phyloP scores from a whole-genome alignment of 108 stramenopile genomes.

The Mayamaea pseudoterrestris region DNA sequence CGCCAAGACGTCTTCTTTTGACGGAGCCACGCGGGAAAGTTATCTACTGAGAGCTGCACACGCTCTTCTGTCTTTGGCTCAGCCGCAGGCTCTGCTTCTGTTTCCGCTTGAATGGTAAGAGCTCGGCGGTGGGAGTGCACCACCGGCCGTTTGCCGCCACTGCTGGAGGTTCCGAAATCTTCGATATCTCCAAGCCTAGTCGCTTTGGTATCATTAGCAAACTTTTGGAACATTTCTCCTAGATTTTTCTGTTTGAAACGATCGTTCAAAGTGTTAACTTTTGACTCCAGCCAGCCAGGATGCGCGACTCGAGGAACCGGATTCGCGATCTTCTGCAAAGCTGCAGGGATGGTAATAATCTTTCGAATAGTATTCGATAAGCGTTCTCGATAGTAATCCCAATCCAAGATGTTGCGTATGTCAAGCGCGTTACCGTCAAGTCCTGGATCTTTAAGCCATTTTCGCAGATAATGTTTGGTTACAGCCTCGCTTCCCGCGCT shows the following conservation, averaged over 20 bases:
- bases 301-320: slow-evolving; percentile 91
- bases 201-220: neutral
- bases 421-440: slow-evolving; percentile 81
- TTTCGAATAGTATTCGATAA: slow-evolving; percentile 95
- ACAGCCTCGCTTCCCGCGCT: slow-evolving; percentile 70
- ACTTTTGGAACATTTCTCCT: slow-evolving; percentile 1
- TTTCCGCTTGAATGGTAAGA: slow-evolving; percentile 2
- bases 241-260: slow-evolving; percentile 83
- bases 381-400: slow-evolving; percentile 95
- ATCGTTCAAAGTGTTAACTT: slow-evolving; percentile 78
- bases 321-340: slow-evolving; percentile 88
- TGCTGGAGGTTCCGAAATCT: slow-evolving; percentile 36
- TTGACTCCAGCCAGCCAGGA: slow-evolving; percentile 90
- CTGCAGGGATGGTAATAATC: slow-evolving; percentile 99
- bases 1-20: slow-evolving; percentile 85
- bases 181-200: slow-evolving; percentile 42
- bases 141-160: slow-evolving; percentile 45
- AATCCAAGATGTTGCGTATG: slow-evolving; percentile 90
- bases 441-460: slow-evolving; percentile 86
- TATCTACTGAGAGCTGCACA: slow-evolving; percentile 38
- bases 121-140: slow-evolving; percentile 31
- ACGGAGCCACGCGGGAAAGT: slow-evolving; percentile 76
- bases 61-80: slow-evolving; percentile 6
- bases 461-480: slow-evolving; percentile 82
- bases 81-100: neutral